Evolutionary conservation across 2,329 filamentous ascomycete genomes (phyloP), one percentile per base, ranked within the genome.

Genomic region (Fusarium beomiforme): DNA sequence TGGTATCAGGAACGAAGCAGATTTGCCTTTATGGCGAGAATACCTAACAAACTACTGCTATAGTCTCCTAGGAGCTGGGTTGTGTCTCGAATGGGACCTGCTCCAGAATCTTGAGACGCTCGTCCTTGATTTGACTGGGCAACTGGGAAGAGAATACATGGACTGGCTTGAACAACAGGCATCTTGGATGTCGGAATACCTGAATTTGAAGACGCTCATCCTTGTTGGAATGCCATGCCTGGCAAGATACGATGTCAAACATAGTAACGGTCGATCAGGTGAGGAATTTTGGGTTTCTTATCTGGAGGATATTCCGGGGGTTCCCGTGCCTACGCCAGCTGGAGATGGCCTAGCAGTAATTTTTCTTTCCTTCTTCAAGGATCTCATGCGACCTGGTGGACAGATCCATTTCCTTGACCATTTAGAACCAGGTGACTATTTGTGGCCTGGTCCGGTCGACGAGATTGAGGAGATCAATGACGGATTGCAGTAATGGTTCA

Each of bases 341-440:
- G 5, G 2, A 29, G 29, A 29, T 26, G 19, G 5, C 3, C 6
- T 1, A 13, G 5, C 33, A 6, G 19, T 16, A 9, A 37, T 23
- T n/a, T 37, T 13, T n/a, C 21, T 62, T 5, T 29, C 17, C 17
- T 2, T 62, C 11, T 33, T 62, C 12, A 62, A 59, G 23, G 21
- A 36, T 2, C 39, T 36, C 14, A 11, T 59, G 12, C 16, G 53
- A 31, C 59, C 59, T 6, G 53, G 53, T 6, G 53, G 59, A 6
- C 53, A 49, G 4, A 59, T 62, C 11, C 53, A 59, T 62, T 59
- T 59, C 5, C 33, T 61, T 17, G 19, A 31, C 5, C 8, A 33
- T 14, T 16, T 12, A 7, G 3, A 4, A 10, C 19, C 31, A 31
- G 16, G 39, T 8, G 4, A 5, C 3, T 0, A 23, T 11, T 36